Base-by-base conservation (phyloP, 208 protist species). In the Leishmania turanica region DNA sequence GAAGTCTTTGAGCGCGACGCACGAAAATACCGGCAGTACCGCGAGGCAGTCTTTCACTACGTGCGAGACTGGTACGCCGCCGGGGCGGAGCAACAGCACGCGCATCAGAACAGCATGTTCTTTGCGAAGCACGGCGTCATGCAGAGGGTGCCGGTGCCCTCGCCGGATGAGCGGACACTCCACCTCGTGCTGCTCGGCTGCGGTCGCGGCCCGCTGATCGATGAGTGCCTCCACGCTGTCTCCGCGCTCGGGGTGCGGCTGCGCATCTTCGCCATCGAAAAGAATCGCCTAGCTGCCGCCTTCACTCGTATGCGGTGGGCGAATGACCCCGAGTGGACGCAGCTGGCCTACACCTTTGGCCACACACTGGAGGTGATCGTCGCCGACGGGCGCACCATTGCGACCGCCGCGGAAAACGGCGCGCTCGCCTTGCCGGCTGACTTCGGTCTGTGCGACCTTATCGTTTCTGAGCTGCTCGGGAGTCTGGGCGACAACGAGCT, bases 401-500 rank as follows among this genome's bases (percentile, higher is more conserved):
- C 95, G 19, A 70, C 87, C 4, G 51, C 75, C 3, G 78, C 89
- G 15, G 47, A 80, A 24, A 78, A 64, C 62, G 76, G 40, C 11
- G 34, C 69, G 19, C 80, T 89, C 37, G 42, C 27, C 17, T 75
- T 95, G 58, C 92, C 94, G 7, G n/a, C 45, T 0, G 84, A 93
- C 80, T 95, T 94, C 82, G 95, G 95, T 0, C 78, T 93, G 31
- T 98, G 98, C 27, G 99, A 99, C 83, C 89, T 99, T 27, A 84
- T 99, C 34, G 96, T 99, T 5, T 98, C 93, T 31, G 99, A 99
- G 92, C 92, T 99, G 75, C 93, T 99, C 5, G 99, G 99, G 72
- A 99, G 98, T 31, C 99, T 99, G 66, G 99, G 99, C 42, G 99
- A 99, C 90, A 99, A 99, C 84, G 99, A 99, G 88, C 94, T 99